These are phyloP conservation scores for Furcasterigmium furcatum DNA, from an alignment of 2,329 filamentous ascomycete species.

Conservation along the genomic window DNA sequence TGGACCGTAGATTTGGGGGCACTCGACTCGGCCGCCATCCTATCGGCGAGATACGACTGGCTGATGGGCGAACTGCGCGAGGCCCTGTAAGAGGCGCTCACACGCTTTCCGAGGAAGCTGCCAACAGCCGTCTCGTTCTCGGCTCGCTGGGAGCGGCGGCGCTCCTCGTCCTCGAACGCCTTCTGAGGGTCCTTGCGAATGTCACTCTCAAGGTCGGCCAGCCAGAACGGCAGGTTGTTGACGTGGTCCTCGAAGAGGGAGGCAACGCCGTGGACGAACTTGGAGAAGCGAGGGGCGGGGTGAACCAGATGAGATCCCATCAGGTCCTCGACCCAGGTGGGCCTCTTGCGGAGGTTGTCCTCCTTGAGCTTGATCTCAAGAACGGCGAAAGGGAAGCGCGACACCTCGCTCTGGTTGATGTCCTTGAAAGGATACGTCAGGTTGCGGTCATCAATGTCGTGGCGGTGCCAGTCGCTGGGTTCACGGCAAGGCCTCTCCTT, in stretches of 20 bases:
- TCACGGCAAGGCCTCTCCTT: conserved; percentile 82
- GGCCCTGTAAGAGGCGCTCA: conserved; percentile 51
- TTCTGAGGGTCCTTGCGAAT: conserved; percentile 89
- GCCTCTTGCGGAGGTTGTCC: conserved; percentile 61
- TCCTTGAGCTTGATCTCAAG: conserved; percentile 89
- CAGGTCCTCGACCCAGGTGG: conserved; percentile 85
- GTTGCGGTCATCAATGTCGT: conserved; percentile 78
- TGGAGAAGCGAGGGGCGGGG: conserved; percentile 86
- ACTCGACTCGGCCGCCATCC: conserved; percentile 43
- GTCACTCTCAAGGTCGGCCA: conserved; percentile 85
- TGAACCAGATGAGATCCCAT: conserved; percentile 93
- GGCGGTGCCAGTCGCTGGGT: conserved; percentile 84
- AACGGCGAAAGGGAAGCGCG: conserved; percentile 84
- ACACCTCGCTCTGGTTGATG: conserved; percentile 88
- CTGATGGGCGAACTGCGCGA: conserved; percentile 64
- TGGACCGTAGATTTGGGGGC: conserved; percentile 22
- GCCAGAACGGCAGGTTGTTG: conserved; percentile 95
- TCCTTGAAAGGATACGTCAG: conserved; percentile 86
- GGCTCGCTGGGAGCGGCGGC: conserved; percentile 73
- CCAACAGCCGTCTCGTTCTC: conserved; percentile 89
- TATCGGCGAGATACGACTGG: conserved; percentile 61
- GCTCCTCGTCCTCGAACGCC: conserved; percentile 89
- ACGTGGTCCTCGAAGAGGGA: conserved; percentile 93
- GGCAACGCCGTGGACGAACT: conserved; percentile 92
- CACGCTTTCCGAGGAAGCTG: conserved; percentile 69